Percentiles rank a stretch among this genome's conserved stretches.
Conservation (phyloP, 495 filamentous ascomycete genomes). For the Penicillium cosmopolitanum region DNA sequence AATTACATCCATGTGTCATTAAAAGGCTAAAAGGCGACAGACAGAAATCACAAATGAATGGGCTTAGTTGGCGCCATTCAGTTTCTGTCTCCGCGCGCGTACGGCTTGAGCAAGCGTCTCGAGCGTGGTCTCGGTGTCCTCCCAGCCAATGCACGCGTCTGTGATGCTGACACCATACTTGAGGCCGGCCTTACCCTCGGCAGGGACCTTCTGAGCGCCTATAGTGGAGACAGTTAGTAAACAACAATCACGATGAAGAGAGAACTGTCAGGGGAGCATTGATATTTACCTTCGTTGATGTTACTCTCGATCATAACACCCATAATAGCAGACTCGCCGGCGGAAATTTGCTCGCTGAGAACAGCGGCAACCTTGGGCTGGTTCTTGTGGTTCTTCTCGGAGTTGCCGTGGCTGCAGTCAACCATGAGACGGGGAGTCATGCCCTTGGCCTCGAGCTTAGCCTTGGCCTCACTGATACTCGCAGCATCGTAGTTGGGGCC, state of each 20-base stretch:
- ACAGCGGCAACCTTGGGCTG: constrained; percentile 91
- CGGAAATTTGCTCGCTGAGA: constrained; percentile 80
- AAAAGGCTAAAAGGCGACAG: constrained; percentile 15
- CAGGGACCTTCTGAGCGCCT: constrained; percentile 91
- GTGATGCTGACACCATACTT: constrained; percentile 98
- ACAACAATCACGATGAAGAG: background rate
- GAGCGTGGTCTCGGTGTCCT: constrained; percentile 84
- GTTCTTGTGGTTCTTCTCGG: constrained; percentile 93
- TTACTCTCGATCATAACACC: constrained; percentile 99
- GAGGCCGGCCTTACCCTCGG: constrained; percentile 84
- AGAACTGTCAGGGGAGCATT: background rate
- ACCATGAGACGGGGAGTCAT: constrained; percentile 85
- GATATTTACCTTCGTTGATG: constrained; percentile 79
- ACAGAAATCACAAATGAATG: background rate
- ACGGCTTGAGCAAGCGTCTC: constrained; percentile 81
- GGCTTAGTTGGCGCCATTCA: constrained; percentile 32
- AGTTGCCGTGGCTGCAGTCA: constrained; percentile 97
- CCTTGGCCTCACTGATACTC: constrained; percentile 78
- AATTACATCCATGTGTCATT: constrained; percentile 15
- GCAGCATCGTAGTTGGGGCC: constrained; percentile 92
- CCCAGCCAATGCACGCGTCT: constrained; percentile 95
- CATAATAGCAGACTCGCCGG: constrained; percentile 87
- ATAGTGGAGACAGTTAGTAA: constrained; percentile 16
- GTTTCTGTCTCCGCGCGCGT: constrained; percentile 49
- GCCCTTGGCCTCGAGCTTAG: constrained; percentile 66